phyloP scores from a whole-genome alignment of 1,139 yeast genomes.

The Casaregolazyma lundiana region DNA sequence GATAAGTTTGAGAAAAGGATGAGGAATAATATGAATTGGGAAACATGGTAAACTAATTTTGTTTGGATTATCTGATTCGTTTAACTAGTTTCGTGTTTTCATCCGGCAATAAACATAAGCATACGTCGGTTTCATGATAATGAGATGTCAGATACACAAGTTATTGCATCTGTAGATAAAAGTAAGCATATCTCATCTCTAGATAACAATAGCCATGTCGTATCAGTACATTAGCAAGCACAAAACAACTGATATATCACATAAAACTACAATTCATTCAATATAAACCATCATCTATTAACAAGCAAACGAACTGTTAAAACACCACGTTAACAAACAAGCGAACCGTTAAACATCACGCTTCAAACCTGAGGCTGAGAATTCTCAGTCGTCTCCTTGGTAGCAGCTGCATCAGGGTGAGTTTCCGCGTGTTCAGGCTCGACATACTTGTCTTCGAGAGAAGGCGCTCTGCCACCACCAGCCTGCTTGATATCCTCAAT shows the following conservation, averaged over 20 bases:
- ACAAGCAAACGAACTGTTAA: neutral
- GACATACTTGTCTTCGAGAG: conserved; percentile 15
- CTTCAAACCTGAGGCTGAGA: neutral
- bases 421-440: conserved; percentile 10
- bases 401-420: neutral
- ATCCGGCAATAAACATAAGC: no score
- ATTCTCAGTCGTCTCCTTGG: neutral
- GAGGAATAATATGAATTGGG: neutral
- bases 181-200: no score
- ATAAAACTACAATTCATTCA: no score
- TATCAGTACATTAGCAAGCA: no score
- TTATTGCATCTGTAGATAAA: no score
- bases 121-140: no score
- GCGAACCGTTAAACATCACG: neutral
- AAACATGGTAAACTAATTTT: neutral
- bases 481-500: conserved; percentile 18
- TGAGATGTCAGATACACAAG: no score
- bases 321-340: neutral
- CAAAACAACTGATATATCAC: no score
- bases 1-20: neutral
- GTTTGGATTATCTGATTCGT: no score
- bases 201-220: no score
- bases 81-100: no score
- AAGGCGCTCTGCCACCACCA: conserved; percentile 18
- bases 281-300: neutral